A percentile compares a stretch with the other conserved stretches of the same genome.
Evolutionary conservation across 441 rosid genomes (phyloP).

Genomic region (Gossypium gossypioides): DNA sequence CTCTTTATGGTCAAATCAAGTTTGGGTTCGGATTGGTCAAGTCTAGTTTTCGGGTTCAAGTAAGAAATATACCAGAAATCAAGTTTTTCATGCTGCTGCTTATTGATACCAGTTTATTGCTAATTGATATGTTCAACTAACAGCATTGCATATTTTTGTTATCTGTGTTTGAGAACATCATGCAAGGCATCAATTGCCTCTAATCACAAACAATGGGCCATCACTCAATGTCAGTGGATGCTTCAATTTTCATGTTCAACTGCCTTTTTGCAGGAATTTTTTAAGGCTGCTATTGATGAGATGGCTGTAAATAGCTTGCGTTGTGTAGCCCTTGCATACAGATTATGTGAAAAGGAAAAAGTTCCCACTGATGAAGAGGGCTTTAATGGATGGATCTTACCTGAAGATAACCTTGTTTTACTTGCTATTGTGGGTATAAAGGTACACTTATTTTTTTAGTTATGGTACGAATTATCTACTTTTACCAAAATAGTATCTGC

Average conservation of each 20-base stretch:
- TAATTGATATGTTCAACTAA: neutral
- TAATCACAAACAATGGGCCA: neutral
- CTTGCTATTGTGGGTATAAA: conserved; percentile 44
- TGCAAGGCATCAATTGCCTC: neutral
- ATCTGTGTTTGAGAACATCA: neutral
- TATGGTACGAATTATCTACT: neutral
- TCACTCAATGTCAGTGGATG: neutral
- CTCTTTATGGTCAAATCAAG: neutral
- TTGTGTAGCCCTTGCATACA: conserved; percentile 83
- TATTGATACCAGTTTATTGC: neutral
- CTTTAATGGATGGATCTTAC: conserved; percentile 60
- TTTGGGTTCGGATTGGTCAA: neutral
- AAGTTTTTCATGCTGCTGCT: neutral
- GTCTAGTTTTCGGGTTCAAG: neutral
- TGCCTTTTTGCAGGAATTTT: conserved; percentile 44
- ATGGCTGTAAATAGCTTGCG: conserved; percentile 92
- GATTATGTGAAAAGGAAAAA: conserved; percentile 47
- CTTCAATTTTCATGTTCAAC: neutral
- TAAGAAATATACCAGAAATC: neutral
- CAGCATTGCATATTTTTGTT: conserved; percentile 4
- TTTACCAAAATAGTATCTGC: neutral
- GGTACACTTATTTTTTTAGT: conserved; percentile 30
- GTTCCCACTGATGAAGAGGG: conserved; percentile 65
- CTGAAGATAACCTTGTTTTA: conserved; percentile 68
- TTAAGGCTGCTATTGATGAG: conserved; percentile 61